These are phyloP conservation scores for Heimioporus sp. DNA, from an alignment of 768 basidiomycete genomes.

Conservation along the genomic window DNA sequence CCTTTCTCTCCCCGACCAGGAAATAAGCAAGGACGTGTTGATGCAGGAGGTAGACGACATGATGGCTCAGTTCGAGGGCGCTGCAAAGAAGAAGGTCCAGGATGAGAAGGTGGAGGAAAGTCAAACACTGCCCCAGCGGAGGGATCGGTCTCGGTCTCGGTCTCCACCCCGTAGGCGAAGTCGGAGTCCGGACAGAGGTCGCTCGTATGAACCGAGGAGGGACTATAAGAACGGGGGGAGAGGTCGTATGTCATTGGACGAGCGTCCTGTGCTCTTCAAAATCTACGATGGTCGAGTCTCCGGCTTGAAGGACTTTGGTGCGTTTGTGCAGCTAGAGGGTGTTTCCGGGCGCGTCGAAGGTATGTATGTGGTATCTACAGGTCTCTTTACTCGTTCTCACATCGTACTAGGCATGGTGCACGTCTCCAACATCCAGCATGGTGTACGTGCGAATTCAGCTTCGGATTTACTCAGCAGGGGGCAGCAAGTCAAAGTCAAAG, in stretches of 20 bases:
- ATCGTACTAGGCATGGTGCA: constrained; percentile 84
- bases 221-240: constrained; percentile 41
- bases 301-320: constrained; percentile 92
- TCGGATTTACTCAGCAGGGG: constrained; percentile 82
- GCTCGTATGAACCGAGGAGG: constrained; percentile 42
- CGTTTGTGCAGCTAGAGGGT: constrained; percentile 89
- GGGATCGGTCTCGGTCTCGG: constrained; percentile 42
- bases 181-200: constrained; percentile 59
- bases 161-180: constrained; percentile 52
- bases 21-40: constrained; percentile 71
- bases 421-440: constrained; percentile 86
- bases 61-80: constrained; percentile 70
- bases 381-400: constrained; percentile 2
- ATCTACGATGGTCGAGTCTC: constrained; percentile 88
- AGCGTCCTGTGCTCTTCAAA: constrained; percentile 87
- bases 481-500: constrained; percentile 91
- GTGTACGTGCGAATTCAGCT: constrained; percentile 82
- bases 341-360: constrained; percentile 86
- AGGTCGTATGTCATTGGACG: constrained; percentile 53
- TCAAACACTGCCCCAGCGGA: constrained; percentile 61
- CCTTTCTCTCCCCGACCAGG: constrained; percentile 75
- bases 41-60: constrained; percentile 89
- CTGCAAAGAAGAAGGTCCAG: constrained; percentile 59
- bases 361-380: constrained; percentile 35
- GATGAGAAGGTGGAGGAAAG: constrained; percentile 42